Conservation (phyloP, 495 filamentous ascomycete species). For the Aspergillus ellipticus region DNA sequence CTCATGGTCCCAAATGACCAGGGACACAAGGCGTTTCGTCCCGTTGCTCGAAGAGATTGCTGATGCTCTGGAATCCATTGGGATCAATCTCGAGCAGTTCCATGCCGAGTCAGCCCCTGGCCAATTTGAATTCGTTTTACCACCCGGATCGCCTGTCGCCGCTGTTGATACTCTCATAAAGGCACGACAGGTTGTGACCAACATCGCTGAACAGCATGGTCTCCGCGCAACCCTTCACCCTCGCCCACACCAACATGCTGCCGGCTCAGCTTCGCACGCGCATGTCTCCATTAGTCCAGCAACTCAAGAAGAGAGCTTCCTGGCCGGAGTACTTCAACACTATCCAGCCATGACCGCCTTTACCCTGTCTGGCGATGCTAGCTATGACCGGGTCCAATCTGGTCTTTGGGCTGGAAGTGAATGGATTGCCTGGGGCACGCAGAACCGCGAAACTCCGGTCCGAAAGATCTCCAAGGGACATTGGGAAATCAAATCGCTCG, state of each 20-base stretch:
- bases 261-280: conserved; percentile 40
- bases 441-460: conserved; percentile 43
- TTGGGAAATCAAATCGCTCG: conserved; percentile 41
- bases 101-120: conserved; percentile 72
- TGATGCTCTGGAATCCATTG: conserved; percentile 51
- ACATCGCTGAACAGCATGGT: conserved; percentile 34
- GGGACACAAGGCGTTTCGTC: conserved; percentile 37
- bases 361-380: conserved; percentile 33
- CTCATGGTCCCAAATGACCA: conserved; percentile 46
- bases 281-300: conserved; percentile 39
- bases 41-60: conserved; percentile 62
- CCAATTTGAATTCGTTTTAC: conserved; percentile 79
- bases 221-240: conserved; percentile 76
- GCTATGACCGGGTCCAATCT: conserved; percentile 39
- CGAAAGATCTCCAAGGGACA: conserved; percentile 36
- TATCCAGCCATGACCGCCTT: conserved; percentile 35
- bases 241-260: conserved; percentile 52
- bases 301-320: conserved; percentile 29
- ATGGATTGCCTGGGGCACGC: conserved; percentile 43
- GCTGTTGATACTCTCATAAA: conserved; percentile 73
- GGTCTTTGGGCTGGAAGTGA: conserved; percentile 55
- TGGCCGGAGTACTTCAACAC: conserved; percentile 34
- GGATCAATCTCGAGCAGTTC: conserved; percentile 68
- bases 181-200: conserved; percentile 63
- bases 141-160: conserved; percentile 57